Evolutionary conservation across 352 stramenopile species (phyloP).

Genomic region (Pythium sp.): DNA sequence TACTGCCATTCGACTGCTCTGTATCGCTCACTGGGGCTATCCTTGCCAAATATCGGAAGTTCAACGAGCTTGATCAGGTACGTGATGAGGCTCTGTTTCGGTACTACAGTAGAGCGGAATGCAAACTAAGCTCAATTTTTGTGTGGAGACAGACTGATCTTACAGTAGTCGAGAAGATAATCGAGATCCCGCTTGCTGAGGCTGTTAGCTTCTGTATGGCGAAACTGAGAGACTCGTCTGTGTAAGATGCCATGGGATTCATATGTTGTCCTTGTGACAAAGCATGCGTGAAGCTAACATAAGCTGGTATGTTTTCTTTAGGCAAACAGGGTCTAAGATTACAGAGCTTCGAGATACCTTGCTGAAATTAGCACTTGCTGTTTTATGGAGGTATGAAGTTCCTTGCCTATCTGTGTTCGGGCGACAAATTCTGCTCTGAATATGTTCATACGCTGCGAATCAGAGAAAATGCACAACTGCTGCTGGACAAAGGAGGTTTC

Average conservation of each 20-base stretch:
- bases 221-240: background rate
- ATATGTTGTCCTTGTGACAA: background rate
- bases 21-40: background rate
- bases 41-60: constrained; percentile 4
- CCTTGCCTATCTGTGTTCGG: background rate
- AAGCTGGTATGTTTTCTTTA: constrained; percentile 4
- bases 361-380: constrained; percentile 25
- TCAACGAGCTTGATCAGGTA: constrained; percentile 5
- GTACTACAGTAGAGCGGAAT: too few relatives aligned
- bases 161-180: background rate
- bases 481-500: background rate
- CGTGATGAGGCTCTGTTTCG: background rate
- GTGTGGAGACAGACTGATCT: constrained; percentile 1
- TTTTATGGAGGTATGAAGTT: constrained; percentile 25
- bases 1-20: background rate
- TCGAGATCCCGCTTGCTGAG: background rate
- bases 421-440: background rate
- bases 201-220: background rate
- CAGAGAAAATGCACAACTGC: constrained; percentile 4
- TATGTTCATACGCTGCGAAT: background rate
- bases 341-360: constrained; percentile 13
- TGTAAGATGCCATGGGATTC: background rate
- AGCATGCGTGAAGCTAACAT: background rate
- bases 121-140: background rate
- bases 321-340: constrained; percentile 8